Evolutionary conservation across 1,284 basidiomycete genomes (phyloP), one percentile per base, ranked within the genome.

Genomic region (Athelia sp.): DNA sequence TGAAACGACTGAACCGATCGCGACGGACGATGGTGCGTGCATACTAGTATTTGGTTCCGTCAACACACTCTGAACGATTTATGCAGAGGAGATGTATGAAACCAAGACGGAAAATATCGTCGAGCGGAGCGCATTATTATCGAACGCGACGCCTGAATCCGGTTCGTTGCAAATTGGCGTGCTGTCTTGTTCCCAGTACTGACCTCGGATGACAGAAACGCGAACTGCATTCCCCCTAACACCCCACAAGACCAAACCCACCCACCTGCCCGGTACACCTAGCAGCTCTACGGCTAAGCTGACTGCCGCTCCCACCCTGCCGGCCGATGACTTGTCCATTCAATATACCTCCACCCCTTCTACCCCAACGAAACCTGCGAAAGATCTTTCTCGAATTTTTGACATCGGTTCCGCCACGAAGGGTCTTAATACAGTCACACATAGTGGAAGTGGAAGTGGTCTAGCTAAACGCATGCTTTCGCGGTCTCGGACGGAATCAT

Each of bases 401-500:
- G 57, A 64, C 23, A 60, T 64, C 36, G n/a, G 36, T 40, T 4
- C 36, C n/a, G n/a, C n/a, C n/a, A n/a, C n/a, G n/a, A n/a, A n/a
- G n/a, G n/a, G n/a, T 29, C 26, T 6, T 13, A 29, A n/a, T 21
- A n/a, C 36, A 17, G 15, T 40, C 36, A 8, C 36, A 40, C n/a
- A n/a, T n/a, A n/a, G n/a, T n/a, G n/a, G 46, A 36, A 45, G 50
- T 19, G 51, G 50, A 1, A 56, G 58, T 43, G 51, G 66, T 29
- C 42, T 75, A 13, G 65, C 71, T 9, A 71, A 68, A 46, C 72
- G 72, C 13, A 77, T 78, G 76, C 68, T 78, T 3, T 65, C 67
- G 21, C 68, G 73, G 2, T 67, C 72, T 2, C 62, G 71, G 48
- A 86, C 85, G 0, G 83, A 86, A 31, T 70, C 79, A 1, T 77